Conservation (phyloP, 768 basidiomycete genomes). For the Boletus sp. region DNA sequence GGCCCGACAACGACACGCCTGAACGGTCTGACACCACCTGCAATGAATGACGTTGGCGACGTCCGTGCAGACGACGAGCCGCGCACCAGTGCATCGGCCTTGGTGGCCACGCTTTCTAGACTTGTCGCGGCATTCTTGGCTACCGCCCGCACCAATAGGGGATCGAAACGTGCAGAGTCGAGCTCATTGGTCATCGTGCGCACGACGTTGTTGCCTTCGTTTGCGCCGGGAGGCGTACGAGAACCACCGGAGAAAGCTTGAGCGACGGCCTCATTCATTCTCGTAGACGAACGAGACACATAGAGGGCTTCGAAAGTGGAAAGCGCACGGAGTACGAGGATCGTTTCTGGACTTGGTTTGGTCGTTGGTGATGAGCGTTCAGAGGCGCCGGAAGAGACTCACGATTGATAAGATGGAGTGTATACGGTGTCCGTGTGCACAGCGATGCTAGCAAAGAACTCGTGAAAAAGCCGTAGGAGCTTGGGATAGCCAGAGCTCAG, state of each 20-base stretch:
- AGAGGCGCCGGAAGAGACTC: conserved; percentile 8
- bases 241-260: conserved; percentile 73
- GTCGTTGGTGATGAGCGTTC: neutral
- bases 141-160: conserved; percentile 75
- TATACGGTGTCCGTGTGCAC: conserved; percentile 96
- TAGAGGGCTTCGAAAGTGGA: conserved; percentile 87
- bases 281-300: conserved; percentile 76
- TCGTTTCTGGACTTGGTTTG: conserved; percentile 77
- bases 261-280: conserved; percentile 78
- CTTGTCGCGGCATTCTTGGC: conserved; percentile 70
- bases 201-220: conserved; percentile 76
- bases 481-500: conserved; percentile 84
- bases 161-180: conserved; percentile 53
- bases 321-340: conserved; percentile 81
- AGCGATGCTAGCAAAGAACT: conserved; percentile 93
- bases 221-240: conserved; percentile 66
- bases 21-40: conserved; percentile 73
- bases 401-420: conserved; percentile 83
- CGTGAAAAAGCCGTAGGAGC: conserved; percentile 88
- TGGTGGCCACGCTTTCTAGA: conserved; percentile 64
- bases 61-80: neutral
- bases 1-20: conserved; percentile 72
- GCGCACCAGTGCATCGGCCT: conserved; percentile 69
- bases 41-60: neutral
- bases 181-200: conserved; percentile 86